Conservation (phyloP, 1,139 yeast genomes). For the Protomyces inouyei region DNA sequence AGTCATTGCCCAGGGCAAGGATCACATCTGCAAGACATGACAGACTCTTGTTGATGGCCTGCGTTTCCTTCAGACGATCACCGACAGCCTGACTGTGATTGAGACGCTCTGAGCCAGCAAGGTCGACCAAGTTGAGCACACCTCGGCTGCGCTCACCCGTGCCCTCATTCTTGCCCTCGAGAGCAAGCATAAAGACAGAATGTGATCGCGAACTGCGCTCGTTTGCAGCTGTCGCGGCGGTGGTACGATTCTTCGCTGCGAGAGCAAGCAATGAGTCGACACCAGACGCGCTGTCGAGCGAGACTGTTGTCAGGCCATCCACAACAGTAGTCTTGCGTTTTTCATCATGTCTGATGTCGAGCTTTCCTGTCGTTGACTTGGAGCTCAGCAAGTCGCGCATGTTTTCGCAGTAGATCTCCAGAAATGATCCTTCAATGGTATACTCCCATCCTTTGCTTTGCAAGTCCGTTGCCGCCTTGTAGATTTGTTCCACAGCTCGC, state of each 20-base stretch:
- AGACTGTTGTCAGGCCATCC: constrained; percentile 54
- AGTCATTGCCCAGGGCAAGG: constrained; percentile 52
- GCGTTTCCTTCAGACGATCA: constrained; percentile 78
- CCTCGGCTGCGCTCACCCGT: constrained; percentile 57
- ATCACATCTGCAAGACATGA: constrained; percentile 91
- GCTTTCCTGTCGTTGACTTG: constrained; percentile 41
- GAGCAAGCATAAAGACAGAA: constrained; percentile 64
- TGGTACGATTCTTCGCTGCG: constrained; percentile 62
- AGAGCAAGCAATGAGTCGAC: constrained; percentile 50
- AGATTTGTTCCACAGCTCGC: constrained; percentile 66
- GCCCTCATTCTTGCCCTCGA: constrained; percentile 52
- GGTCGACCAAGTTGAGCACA: constrained; percentile 65
- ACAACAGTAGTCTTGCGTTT: constrained; percentile 51
- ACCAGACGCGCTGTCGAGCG: constrained; percentile 48
- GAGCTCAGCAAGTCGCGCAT: constrained; percentile 61
- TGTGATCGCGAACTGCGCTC: constrained; percentile 71
- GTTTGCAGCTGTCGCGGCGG: constrained; percentile 78
- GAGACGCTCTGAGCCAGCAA: constrained; percentile 89
- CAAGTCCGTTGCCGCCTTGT: constrained; percentile 52
- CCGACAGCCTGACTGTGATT: constrained; percentile 61
- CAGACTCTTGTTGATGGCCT: constrained; percentile 80
- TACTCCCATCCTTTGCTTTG: constrained; percentile 62
- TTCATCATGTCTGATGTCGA: constrained; percentile 73
- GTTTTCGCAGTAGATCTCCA: constrained; percentile 84
- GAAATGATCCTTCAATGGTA: constrained; percentile 64